Base-by-base conservation (phyloP, 345 rosid species). In the Eucalyptus marginata region DNA sequence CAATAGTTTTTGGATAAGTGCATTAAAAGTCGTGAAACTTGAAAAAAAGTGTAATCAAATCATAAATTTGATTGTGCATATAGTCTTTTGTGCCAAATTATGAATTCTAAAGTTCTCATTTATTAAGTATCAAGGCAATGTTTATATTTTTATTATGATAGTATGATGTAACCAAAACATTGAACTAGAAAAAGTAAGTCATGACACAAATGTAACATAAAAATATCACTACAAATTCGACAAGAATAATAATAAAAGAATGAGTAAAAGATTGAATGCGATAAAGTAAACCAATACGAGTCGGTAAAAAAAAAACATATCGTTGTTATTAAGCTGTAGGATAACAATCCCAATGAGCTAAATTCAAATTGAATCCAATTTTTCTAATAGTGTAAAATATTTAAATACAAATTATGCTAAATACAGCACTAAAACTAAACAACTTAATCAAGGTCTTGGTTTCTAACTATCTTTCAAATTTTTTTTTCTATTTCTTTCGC, bases 301-400 rank as follows among this genome's bases (percentile, higher is more conserved):
- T 10, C 1, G 1, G 3, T 59, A 1, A 11, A 59, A 1, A 11
- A 59, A 11, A 62, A 27, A 24, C 62, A 12, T 5, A 0, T 13
- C 17, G 0, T 62, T 62, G 4, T 12, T 59, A 59, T 59, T 11
- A 59, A 59, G 66, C 0, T 12, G 6, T 5, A 59, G 29, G 66
- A 25, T 5, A 58, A 27, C 7, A 58, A 58, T 27, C n/a, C 12
- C 3, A 2, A 3, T 58, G 64, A 58, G n/a, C 14, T 58, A 59
- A 59, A 1, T 59, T 59, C n/a, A 59, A 59, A 59, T 27, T 0
- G 15, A 59, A 59, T 59, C 66, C 2, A 59, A 59, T 25, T 62
- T 59, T 27, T 62, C 2, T 29, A 62, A 27, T 13, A 3, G 68
- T 27, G 2, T 62, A 59, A 58, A 25, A 5, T 58, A 58, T 58